Base-by-base conservation (phyloP, 257 asterid genomes). In the Anisodus tanguticus region DNA sequence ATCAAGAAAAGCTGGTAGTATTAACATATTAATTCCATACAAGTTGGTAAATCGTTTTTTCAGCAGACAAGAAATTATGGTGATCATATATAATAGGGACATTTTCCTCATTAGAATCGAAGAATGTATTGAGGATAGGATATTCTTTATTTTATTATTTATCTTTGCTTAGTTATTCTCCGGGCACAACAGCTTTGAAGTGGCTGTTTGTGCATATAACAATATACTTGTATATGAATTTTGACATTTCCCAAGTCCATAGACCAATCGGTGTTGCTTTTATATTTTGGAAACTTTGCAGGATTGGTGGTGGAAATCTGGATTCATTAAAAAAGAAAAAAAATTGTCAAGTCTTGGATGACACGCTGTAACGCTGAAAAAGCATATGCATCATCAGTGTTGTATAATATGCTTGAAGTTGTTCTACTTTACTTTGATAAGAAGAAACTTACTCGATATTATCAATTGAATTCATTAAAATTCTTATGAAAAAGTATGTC, bases 151-250 rank as follows among this genome's bases (percentile, higher is more conserved):
- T 26, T 81, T 57, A 39, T 19, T 74, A 63, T 11, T 26, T 26
- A 67, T 35, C 45, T 78, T 31, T 84, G 68, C 93, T 63, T 88
- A 62, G 93, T 64, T 17, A 84, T 89, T 76, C n/a, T 58, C 92
- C 35, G 60, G 22, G 13, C 68, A 43, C 17, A 49, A 70, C 76
- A 37, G 13, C 89, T 82, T 91, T 71, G 92, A 77, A 3, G 16
- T 26, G 58, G 15, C 66, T 91, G 88, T 79, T 69, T 69, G 66
- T 85, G 72, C 71, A n/a, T 49, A 51, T 49, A 51, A 45, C 8
- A 10, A 58, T 60, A 41, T 43, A 51, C 17, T 3, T 69, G 0
- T 69, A 16, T 69, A 16, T 69, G 3, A 6, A 22, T 47, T 22
- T 66, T 16, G 41, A 76, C 64, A 76, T 76, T 76, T 51, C 10